A percentile compares a stretch with the other conserved stretches of the same genome.
phyloP scores from a whole-genome alignment of 345 rosid genomes.

The Geranium rotundifolium region DNA sequence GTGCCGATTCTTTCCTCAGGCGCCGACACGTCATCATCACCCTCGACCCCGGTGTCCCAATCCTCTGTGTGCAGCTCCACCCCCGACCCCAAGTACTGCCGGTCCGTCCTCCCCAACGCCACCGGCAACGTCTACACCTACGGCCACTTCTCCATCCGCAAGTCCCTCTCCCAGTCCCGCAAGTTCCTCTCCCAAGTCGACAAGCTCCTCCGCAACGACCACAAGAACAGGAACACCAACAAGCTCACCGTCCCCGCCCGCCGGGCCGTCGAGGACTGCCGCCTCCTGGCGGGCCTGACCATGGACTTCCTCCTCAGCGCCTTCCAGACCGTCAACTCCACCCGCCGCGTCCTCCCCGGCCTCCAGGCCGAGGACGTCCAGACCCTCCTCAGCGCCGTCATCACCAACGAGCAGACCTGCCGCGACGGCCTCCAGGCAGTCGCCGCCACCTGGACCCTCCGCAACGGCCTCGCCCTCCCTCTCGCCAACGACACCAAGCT shows the following conservation, averaged over 20 bases:
- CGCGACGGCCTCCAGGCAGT: slow-evolving; percentile 17
- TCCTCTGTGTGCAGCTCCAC: slow-evolving; percentile 39
- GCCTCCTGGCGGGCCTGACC: slow-evolving; percentile 14
- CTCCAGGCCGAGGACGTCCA: slow-evolving; percentile 15
- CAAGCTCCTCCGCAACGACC: slow-evolving; percentile 23
- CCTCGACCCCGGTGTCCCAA: slow-evolving; percentile 18
- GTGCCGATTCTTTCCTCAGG: too few relatives aligned
- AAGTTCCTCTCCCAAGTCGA: slow-evolving; percentile 40
- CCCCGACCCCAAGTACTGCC: slow-evolving; percentile 59
- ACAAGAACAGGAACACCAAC: neutral
- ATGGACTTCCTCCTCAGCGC: slow-evolving; percentile 17
- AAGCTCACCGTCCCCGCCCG: neutral
- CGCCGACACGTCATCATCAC: slow-evolving; percentile 3
- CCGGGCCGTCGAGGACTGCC: slow-evolving; percentile 29
- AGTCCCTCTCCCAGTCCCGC: slow-evolving; percentile 50
- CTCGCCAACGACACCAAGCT: slow-evolving; percentile 14
- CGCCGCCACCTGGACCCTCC: slow-evolving; percentile 1
- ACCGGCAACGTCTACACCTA: slow-evolving; percentile 38
- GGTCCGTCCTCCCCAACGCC: slow-evolving; percentile 33
- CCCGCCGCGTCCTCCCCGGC: slow-evolving; percentile 2
- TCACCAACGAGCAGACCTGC: slow-evolving; percentile 33
- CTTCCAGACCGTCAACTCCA: slow-evolving; percentile 1
- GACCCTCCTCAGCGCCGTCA: slow-evolving; percentile 26
- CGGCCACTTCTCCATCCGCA: slow-evolving; percentile 45
- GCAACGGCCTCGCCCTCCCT: slow-evolving; percentile 7